These are phyloP conservation scores for Endoconidiophora laricicola DNA, from an alignment of 2,329 filamentous ascomycete species.

Conservation along the genomic window DNA sequence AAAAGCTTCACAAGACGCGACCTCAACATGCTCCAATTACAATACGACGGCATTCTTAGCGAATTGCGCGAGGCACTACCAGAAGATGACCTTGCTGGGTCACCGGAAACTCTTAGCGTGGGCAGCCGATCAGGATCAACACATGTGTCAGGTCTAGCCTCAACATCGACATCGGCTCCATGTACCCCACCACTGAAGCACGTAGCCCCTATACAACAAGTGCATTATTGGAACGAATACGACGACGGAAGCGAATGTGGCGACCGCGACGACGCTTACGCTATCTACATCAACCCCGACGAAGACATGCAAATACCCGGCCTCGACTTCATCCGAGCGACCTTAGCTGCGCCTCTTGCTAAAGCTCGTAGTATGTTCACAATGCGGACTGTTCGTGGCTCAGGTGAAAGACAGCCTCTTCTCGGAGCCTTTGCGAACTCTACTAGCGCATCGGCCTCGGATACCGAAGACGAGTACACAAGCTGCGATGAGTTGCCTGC, in stretches of 20 bases:
- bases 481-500: conserved; percentile 34
- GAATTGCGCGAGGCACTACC: conserved; percentile 31
- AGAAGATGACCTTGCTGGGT: conserved; percentile 22
- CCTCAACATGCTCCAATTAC: conserved; percentile 34
- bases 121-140: conserved; percentile 12
- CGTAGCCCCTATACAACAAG: conserved; percentile 2
- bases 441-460: conserved; percentile 1
- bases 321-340: conserved; percentile 38
- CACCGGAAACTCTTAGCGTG: conserved; percentile 21
- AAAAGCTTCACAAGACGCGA: conserved; percentile 58
- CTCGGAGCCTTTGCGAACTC: conserved; percentile 14
- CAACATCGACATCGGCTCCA: background rate
- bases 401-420: conserved; percentile 19
- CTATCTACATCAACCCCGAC: conserved; percentile 59
- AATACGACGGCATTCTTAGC: conserved; percentile 33
- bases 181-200: conserved; percentile 16
- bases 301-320: conserved; percentile 44
- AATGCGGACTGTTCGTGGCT: conserved; percentile 8
- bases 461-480: conserved; percentile 26
- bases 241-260: conserved; percentile 59
- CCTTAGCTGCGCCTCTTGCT: conserved; percentile 32
- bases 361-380: conserved; percentile 36
- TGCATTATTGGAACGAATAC: conserved; percentile 72
- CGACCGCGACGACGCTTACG: conserved; percentile 45
- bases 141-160: conserved; percentile 15